Base-by-base conservation (phyloP, 345 rosid species). In the Arabis alpina region DNA sequence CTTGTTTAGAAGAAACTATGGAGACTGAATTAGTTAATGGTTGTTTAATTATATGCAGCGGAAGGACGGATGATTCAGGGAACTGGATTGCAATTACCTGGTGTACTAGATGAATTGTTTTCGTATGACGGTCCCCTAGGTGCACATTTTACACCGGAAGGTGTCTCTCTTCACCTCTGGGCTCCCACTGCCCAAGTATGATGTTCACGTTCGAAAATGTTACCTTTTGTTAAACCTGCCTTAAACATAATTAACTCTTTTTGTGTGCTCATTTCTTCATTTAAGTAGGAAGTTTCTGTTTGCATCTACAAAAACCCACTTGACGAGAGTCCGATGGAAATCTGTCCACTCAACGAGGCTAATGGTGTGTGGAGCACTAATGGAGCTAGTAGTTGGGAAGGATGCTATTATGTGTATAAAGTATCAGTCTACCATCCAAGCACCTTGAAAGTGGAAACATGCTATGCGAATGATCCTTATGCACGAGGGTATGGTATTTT, bases 401-500 rank as follows among this genome's bases (percentile, higher is more conserved):
- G 95, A 66, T 89, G 88, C 79, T 91, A 93, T 77, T 93, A 86
- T 58, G 77, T 77, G 61, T 93, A 91, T 78, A 87, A 89, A 82
- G 87, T 93, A 48, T 82, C 66, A 54, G 93, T 87, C 67, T 91
- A 86, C 72, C 97, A 93, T 82, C 91, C 87, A 14, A 91, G 86
- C 83, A 86, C 91, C 61, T 79, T 84, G 76, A 71, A 54, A 61
- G 51, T 91, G 59, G 97, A 93, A 80, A 85, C 84, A 61, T 91
- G 96, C 86, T 83, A 59, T 79, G 93, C 93, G 50, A 91, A 87
- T 79, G 99, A 91, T 88, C 99, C 99, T 71, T 91, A 91, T 80
- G 96, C 96, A 57, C 86, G 89, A 78, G 95, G 97, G 97, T 91
- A 88, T 68, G 82, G 56, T 73, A 55, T 57, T 72, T 68, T 76